Conservation (phyloP, 1,139 yeast species). For the Protomyces arabidopsidicola region DNA sequence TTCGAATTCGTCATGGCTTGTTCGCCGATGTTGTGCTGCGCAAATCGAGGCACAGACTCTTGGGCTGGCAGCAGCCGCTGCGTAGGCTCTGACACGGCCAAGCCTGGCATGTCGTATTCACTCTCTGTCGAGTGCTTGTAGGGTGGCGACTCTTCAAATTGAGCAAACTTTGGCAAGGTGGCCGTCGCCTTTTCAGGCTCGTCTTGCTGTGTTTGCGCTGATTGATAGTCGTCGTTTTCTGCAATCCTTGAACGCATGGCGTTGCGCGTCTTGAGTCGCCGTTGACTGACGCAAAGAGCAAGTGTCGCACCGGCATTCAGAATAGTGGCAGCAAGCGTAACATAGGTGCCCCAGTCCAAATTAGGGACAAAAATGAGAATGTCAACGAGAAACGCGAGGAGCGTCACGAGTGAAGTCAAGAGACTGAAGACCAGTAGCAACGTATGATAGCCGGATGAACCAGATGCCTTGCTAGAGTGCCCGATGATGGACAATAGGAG, state of each 20-base stretch:
- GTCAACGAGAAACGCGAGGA: conserved; percentile 54
- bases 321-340: conserved; percentile 47
- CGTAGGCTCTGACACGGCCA: neutral
- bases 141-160: conserved; percentile 3
- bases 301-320: conserved; percentile 44
- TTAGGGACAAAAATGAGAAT: conserved; percentile 52
- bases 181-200: conserved; percentile 11
- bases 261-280: conserved; percentile 50
- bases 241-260: conserved; percentile 39
- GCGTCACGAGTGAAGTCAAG: conserved; percentile 48
- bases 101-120: neutral
- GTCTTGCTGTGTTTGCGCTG: neutral
- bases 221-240: conserved; percentile 31
- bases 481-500: conserved; percentile 42
- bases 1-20: neutral
- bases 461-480: conserved; percentile 43
- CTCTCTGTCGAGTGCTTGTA: neutral
- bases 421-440: conserved; percentile 45
- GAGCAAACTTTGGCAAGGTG: conserved; percentile 20
- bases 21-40: neutral
- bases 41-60: neutral
- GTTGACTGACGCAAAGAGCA: conserved; percentile 49
- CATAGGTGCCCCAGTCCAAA: conserved; percentile 55
- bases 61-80: neutral
- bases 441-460: conserved; percentile 42